These are phyloP conservation scores for Hapsidospora chrysogenum DNA, from an alignment of 495 filamentous ascomycete genomes.

Conservation along the genomic window DNA sequence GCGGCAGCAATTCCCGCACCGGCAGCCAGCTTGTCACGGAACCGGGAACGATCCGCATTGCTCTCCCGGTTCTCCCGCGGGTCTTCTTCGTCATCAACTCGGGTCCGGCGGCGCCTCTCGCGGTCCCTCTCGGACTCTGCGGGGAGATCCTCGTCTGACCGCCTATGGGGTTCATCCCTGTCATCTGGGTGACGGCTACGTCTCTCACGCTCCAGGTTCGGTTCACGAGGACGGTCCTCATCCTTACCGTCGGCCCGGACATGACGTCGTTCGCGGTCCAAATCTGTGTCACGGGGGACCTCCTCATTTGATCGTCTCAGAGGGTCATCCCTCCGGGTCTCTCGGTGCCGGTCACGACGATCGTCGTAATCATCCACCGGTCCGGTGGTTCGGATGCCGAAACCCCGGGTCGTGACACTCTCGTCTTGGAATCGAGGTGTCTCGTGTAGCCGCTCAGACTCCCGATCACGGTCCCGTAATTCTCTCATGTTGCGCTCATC, in stretches of 20 bases:
- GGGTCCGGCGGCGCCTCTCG: constrained; percentile 11
- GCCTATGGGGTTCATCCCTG: constrained; percentile 2
- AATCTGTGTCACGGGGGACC: not conserved
- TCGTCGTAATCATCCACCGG: constrained; percentile 9
- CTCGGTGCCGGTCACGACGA: constrained; percentile 4
- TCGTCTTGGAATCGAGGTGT: constrained; percentile 17
- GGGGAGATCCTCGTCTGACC: constrained; percentile 6
- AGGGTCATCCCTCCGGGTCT: constrained; percentile 5
- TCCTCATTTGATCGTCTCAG: not conserved
- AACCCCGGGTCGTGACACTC: constrained; percentile 20
- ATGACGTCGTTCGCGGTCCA: no score
- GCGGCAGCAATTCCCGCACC: constrained; percentile 21
- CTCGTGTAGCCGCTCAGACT: constrained; percentile 3
- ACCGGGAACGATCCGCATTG: constrained; percentile 9
- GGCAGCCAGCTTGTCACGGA: constrained; percentile 15
- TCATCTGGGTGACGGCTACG: constrained; percentile 3
- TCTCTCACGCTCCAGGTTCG: no score
- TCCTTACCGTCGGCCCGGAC: no score
- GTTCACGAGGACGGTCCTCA: no score
- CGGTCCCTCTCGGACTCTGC: constrained; percentile 8
- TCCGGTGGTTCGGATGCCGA: constrained; percentile 24
- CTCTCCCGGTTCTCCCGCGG: not conserved
- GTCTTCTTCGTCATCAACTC: constrained; percentile 8
- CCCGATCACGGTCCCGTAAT: constrained; percentile 14
- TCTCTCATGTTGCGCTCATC: constrained; percentile 16